Percentiles rank a stretch among this genome's conserved stretches.
Evolutionary conservation across 805 yeast genomes (phyloP).

Genomic region (Debaryomyces tyrocola): DNA sequence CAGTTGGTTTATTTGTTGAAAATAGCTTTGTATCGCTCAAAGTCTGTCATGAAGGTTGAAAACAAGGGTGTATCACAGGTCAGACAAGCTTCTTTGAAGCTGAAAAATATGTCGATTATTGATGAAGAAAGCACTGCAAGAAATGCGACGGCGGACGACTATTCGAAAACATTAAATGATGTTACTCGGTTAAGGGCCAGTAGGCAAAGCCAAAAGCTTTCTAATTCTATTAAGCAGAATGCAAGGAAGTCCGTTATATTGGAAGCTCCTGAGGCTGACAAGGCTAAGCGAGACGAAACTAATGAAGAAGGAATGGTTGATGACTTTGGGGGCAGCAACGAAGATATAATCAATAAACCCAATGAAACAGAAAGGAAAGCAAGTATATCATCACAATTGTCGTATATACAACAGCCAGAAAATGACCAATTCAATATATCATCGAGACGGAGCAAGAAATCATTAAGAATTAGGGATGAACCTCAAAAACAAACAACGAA

Average conservation of each 20-base stretch:
- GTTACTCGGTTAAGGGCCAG: conserved; percentile 73
- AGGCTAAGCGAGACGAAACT: conserved; percentile 28
- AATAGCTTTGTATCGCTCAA: conserved; percentile 79
- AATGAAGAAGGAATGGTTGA: conserved; percentile 15
- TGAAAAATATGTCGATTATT: background rate
- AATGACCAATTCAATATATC: conserved; percentile 22
- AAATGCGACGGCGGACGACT: conserved; percentile 39
- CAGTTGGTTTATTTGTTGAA: conserved; percentile 78
- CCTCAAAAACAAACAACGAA: conserved; percentile 35
- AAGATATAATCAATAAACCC: background rate
- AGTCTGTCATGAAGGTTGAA: conserved; percentile 50
- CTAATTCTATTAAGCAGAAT: conserved; percentile 54
- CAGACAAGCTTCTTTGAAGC: background rate
- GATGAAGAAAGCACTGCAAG: conserved; percentile 5
- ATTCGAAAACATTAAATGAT: conserved; percentile 70
- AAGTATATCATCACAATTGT: conserved; percentile 27
- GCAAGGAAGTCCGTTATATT: conserved; percentile 67
- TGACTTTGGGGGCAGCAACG: conserved; percentile 8
- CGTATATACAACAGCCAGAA: conserved; percentile 26
- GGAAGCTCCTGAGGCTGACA: conserved; percentile 58
- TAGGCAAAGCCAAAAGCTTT: conserved; percentile 62
- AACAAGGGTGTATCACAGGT: background rate
- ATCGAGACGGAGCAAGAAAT: conserved; percentile 16
- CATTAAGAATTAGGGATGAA: conserved; percentile 35
- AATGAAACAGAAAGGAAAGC: conserved; percentile 10